These are phyloP conservation scores for Trypanosoma theileri DNA, from an alignment of 208 protist genomes.

Conservation along the genomic window DNA sequence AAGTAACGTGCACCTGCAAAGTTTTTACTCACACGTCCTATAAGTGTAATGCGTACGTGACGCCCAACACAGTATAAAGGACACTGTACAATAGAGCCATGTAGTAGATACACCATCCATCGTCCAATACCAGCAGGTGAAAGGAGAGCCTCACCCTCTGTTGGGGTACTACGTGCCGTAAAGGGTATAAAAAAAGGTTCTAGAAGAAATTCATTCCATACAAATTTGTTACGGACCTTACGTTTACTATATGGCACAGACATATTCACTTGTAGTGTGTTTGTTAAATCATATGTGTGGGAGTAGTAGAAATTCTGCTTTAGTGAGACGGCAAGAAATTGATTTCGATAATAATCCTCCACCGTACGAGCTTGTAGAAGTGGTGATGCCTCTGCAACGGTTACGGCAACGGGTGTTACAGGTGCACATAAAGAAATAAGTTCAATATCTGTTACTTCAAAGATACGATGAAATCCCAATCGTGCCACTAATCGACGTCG, in stretches of 20 bases:
- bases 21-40: constrained; percentile 90
- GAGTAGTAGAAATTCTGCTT: constrained; percentile 93
- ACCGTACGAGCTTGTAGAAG: constrained; percentile 21
- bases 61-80: constrained; percentile 26
- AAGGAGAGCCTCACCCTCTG: background rate
- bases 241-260: constrained; percentile 18
- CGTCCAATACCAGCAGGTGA: constrained; percentile 5
- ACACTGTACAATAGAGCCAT: constrained; percentile 35
- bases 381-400: background rate
- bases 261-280: constrained; percentile 95
- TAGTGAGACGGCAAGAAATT: constrained; percentile 67
- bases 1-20: constrained; percentile 95
- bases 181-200: constrained; percentile 50
- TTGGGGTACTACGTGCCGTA: background rate
- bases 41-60: constrained; percentile 76
- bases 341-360: constrained; percentile 70
- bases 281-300: constrained; percentile 95
- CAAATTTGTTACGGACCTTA: constrained; percentile 46
- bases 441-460: constrained; percentile 80
- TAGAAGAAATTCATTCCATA: constrained; percentile 88
- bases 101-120: constrained; percentile 30
- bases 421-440: constrained; percentile 45
- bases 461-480: constrained; percentile 89
- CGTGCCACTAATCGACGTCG: constrained; percentile 70
- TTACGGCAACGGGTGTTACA: background rate